Evolutionary conservation across 1,284 basidiomycete species (phyloP).

Genomic region (Sanghuangporus sanghuang): DNA sequence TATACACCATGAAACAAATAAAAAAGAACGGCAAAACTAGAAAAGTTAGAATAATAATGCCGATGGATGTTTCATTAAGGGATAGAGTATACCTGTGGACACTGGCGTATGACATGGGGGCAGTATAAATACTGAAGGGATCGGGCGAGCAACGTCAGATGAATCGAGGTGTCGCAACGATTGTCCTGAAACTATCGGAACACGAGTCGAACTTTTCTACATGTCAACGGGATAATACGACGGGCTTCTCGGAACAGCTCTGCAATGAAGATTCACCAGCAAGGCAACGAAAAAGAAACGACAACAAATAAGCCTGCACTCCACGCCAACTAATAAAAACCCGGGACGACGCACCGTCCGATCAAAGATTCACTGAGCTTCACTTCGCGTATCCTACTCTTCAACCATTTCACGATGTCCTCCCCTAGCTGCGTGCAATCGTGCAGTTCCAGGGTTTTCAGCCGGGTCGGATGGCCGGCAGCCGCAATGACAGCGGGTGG

Average conservation of each 20-base stretch:
- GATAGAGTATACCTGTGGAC: too few species aligned
- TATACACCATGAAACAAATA: too few species aligned
- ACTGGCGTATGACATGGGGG: too few species aligned
- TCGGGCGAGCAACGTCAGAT: too few species aligned
- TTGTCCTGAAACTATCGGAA: not conserved
- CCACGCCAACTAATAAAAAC: too few species aligned
- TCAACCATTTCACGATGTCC: conserved; percentile 63
- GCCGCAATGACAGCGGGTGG: not conserved
- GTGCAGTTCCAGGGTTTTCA: conserved; percentile 54
- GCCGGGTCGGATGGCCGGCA: conserved; percentile 23
- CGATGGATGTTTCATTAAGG: too few species aligned
- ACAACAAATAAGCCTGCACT: too few species aligned
- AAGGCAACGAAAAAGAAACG: not conserved
- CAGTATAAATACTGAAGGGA: too few species aligned
- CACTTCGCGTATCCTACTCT: conserved; percentile 51
- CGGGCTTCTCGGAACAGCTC: conserved; percentile 1
- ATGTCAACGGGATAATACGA: conserved; percentile 7
- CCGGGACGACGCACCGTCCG: not conserved
- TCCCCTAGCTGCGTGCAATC: conserved; percentile 57
- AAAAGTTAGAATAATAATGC: too few species aligned
- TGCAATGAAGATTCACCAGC: not conserved
- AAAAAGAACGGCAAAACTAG: too few species aligned
- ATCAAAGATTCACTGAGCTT: conserved; percentile 46
- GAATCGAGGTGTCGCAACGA: too few species aligned
- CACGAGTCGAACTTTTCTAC: not conserved